A percentile compares a stretch with the other conserved stretches of the same genome.
phyloP scores from a whole-genome alignment of 2,329 filamentous ascomycete species.

The Aspergillus fijiensis region DNA sequence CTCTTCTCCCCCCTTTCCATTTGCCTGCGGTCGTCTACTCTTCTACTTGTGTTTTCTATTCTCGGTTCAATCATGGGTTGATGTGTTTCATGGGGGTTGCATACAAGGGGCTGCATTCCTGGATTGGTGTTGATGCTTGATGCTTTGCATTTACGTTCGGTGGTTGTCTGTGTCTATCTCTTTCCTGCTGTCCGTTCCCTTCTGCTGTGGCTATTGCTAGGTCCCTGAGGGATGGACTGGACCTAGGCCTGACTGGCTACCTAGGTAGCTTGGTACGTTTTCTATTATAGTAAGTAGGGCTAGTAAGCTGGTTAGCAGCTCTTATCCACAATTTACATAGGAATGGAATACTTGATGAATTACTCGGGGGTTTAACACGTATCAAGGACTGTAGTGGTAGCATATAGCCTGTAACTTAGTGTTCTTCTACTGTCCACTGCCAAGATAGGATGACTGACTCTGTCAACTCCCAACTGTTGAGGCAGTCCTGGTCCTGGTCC shows the following conservation, averaged over 20 bases:
- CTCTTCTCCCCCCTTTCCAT: not conserved
- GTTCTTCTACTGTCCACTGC: too few species aligned
- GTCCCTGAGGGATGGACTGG: not conserved
- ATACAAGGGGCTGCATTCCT: constrained; percentile 8
- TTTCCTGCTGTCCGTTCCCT: constrained; percentile 1
- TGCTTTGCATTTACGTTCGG: not conserved
- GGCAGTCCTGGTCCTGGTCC: too few species aligned
- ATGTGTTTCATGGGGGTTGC: constrained; percentile 8
- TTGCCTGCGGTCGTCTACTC: not conserved
- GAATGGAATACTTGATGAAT: not conserved
- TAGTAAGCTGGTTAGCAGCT: not conserved
- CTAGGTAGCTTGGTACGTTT: constrained; percentile 4
- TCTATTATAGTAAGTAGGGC: constrained; percentile 2
- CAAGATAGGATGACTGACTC: too few species aligned
- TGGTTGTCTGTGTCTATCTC: not conserved
- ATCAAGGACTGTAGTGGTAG: too few species aligned
- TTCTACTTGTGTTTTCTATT: not conserved
- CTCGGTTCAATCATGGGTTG: constrained; percentile 3
- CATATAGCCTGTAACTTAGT: too few species aligned
- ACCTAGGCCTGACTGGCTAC: not conserved
- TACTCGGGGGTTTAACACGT: too few species aligned
- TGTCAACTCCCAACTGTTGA: too few species aligned
- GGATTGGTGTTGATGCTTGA: constrained; percentile 7
- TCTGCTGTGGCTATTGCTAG: not conserved
- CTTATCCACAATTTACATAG: not conserved